Evolutionary conservation across 441 rosid genomes (phyloP), one percentile per base, ranked within the genome.

Genomic region (Melastoma candidum): DNA sequence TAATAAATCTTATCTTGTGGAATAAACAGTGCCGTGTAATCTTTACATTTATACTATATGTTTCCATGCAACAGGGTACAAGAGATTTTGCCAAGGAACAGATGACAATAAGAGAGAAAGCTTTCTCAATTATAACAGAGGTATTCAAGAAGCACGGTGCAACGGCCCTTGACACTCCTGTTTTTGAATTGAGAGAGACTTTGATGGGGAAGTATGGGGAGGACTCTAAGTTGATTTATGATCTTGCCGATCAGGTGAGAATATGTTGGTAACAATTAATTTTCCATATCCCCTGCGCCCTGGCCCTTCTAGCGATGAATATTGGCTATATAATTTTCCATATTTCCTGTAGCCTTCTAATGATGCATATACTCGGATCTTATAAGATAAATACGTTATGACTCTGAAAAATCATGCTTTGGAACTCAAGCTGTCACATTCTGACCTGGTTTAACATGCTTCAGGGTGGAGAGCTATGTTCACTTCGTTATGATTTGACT

Each of bases 391-490:
- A 6, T 36, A 36, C 41, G 6, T 36, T 36, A 29, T 29, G 41
- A 4, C 41, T 36, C 41, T 36, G 41, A 9, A 36, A 36, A 36
- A 36, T 36, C 41, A 4, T 36, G 41, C 6, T 36, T 36, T 36
- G 41, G 7, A 36, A 2, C 8, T 36, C 41, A 2, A 36, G 41
- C 8, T 36, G 41, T 36, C 8, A 36, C 41, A 6, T 36, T 36
- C 41, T 36, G 41, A 36, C 41, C 41, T 36, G 41, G 41, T 6
- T 36, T 6, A 36, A 36, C 41, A 4, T 36, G 41, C 41, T 36
- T 6, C 81, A 88, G 95, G 98, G 98, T 62, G 98, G 97, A 62
- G 98, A 88, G 75, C 93, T 86, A 51, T 93, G 97, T 69, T 93
- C 97, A 47, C 65, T 93, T 64, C 72, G 98, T 44, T 93, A 93